Percentiles rank a stretch among this genome's conserved stretches.
Evolutionary conservation across 305 asterid species (phyloP).

Genomic region (Solanum aculeatissimum): DNA sequence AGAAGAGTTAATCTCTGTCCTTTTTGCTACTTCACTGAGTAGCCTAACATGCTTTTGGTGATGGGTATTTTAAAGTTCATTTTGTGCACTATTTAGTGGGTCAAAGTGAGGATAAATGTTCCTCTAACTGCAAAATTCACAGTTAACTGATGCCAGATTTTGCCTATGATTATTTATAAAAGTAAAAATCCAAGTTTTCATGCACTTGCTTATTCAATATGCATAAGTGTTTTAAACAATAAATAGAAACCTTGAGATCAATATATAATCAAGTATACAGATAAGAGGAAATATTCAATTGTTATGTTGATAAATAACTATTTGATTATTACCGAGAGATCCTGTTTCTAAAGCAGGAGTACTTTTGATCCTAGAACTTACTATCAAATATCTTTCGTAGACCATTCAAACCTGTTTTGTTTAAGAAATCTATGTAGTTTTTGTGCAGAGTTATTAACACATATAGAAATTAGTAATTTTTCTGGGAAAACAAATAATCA

Average conservation of each 20-base stretch:
- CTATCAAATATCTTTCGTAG: background rate
- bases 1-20: background rate
- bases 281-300: background rate
- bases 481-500: background rate
- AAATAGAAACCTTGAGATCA: background rate
- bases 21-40: background rate
- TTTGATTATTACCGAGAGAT: background rate
- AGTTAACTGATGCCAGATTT: background rate
- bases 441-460: background rate
- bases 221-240: background rate
- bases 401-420: background rate
- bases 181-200: background rate
- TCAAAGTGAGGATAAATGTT: background rate
- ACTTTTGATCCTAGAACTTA: background rate
- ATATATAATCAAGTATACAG: background rate
- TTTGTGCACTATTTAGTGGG: background rate
- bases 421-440: background rate
- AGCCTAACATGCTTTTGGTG: background rate
- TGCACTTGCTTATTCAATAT: background rate
- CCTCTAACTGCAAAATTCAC: background rate
- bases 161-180: background rate
- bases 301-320: background rate
- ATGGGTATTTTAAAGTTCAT: background rate
- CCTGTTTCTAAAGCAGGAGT: background rate
- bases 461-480: background rate